A percentile compares a stretch with the other conserved stretches of the same genome.
These are phyloP conservation scores for Coemansia sp. DNA, from an alignment of 192 early-diverging fungal genomes.

Conservation along the genomic window DNA sequence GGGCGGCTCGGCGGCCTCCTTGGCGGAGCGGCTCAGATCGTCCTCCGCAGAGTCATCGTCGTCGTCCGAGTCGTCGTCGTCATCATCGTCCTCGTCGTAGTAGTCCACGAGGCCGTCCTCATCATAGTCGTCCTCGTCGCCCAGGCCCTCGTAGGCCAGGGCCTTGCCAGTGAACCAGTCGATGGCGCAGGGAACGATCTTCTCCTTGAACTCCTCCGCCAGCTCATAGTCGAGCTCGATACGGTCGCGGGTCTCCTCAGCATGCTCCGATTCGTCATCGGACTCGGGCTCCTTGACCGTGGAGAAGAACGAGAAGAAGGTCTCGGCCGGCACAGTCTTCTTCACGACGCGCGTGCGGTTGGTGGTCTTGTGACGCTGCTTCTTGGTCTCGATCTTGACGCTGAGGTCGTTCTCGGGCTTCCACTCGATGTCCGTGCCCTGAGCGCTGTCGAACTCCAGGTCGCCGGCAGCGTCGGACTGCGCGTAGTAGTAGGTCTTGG, in stretches of 20 bases:
- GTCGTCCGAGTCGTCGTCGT: slow-evolving; percentile 32
- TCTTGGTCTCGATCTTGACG: slow-evolving; percentile 92
- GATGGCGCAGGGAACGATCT: slow-evolving; percentile 89
- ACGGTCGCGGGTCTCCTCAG: slow-evolving; percentile 74
- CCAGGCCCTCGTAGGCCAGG: slow-evolving; percentile 62
- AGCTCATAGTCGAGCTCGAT: slow-evolving; percentile 94
- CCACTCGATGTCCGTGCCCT: slow-evolving; percentile 90
- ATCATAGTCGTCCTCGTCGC: slow-evolving; percentile 34
- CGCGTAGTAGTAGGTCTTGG: slow-evolving; percentile 91
- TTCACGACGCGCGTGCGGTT: slow-evolving; percentile 98
- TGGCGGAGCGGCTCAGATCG: slow-evolving; percentile 39
- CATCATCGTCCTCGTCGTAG: slow-evolving; percentile 43
- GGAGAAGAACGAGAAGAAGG: slow-evolving; percentile 97
- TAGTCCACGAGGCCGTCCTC: slow-evolving; percentile 41
- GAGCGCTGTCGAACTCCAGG: slow-evolving; percentile 86
- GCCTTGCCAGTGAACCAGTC: slow-evolving; percentile 99
- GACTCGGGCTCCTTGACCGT: slow-evolving; percentile 68
- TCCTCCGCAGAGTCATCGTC: slow-evolving; percentile 42
- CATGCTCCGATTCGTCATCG: slow-evolving; percentile 67
- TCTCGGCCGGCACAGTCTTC: slow-evolving; percentile 90
- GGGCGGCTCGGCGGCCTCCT: slow-evolving; percentile 45
- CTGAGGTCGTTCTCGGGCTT: slow-evolving; percentile 95
- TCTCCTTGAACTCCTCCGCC: slow-evolving; percentile 98
- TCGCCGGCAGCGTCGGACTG: slow-evolving; percentile 76
- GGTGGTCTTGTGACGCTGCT: slow-evolving; percentile 97